These are phyloP conservation scores for Pseudogymnoascus sp. DNA, from an alignment of 2,329 filamentous ascomycete species.

Conservation along the genomic window DNA sequence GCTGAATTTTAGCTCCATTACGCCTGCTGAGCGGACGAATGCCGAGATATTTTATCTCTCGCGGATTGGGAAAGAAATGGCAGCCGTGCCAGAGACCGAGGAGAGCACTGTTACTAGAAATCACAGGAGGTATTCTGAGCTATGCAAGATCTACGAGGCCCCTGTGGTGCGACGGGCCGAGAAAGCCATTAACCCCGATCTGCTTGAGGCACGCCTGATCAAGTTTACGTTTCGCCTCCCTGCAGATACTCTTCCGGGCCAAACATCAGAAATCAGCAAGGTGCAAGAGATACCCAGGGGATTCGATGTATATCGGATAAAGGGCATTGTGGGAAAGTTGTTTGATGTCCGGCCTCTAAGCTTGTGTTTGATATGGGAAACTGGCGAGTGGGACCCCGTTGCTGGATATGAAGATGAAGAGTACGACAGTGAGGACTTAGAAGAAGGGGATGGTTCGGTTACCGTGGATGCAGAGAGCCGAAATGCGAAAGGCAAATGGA, in stretches of 20 bases:
- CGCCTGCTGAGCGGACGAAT: conserved; percentile 67
- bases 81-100: conserved; percentile 44
- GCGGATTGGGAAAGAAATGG: conserved; percentile 69
- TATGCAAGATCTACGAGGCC: conserved; percentile 70
- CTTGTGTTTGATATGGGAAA: conserved; percentile 73
- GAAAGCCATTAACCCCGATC: conserved; percentile 60
- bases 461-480: conserved; percentile 10
- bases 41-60: conserved; percentile 92
- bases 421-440: conserved; percentile 44
- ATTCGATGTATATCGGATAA: conserved; percentile 72
- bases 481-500: conserved; percentile 47
- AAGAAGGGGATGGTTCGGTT: conserved; percentile 33
- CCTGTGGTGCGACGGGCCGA: conserved; percentile 52
- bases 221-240: conserved; percentile 46
- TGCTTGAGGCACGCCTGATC: conserved; percentile 71
- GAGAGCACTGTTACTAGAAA: conserved; percentile 47
- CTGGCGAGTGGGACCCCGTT: conserved; percentile 80
- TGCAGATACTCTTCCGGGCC: conserved; percentile 13
- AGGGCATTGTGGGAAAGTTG: conserved; percentile 66
- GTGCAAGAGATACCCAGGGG: conserved; percentile 56
- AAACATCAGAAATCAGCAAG: conserved; percentile 18
- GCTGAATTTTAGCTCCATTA: conserved; percentile 69
- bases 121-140: conserved; percentile 64
- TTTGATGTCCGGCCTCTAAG: conserved; percentile 57
- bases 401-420: conserved; percentile 53